Evolutionary conservation across 345 rosid species (phyloP).

Genomic region (Salix arbutifolia): DNA sequence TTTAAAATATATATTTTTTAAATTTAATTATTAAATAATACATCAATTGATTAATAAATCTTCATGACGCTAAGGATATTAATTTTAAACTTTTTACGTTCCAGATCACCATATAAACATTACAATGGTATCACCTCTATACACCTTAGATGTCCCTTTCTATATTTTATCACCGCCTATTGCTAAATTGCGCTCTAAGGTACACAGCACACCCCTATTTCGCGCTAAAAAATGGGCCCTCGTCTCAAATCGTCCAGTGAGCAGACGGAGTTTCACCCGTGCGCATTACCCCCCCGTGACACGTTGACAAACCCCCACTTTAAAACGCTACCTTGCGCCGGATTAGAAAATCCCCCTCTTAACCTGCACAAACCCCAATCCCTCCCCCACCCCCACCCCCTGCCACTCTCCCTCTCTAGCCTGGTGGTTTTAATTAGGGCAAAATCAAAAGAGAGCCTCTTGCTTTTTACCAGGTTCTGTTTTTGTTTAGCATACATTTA

Average conservation of each 20-base stretch:
- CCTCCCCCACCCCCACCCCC: slow-evolving; percentile 1
- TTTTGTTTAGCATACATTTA: background rate
- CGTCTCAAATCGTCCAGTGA: slow-evolving; percentile 20
- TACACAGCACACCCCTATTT: background rate
- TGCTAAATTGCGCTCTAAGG: slow-evolving; percentile 4
- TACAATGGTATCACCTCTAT: background rate
- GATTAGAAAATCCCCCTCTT: slow-evolving; percentile 21
- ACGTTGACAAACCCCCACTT: slow-evolving; percentile 1
- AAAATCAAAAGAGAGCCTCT: slow-evolving; percentile 2
- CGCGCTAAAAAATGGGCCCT: background rate
- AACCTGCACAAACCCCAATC: slow-evolving; percentile 21
- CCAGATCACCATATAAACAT: background rate
- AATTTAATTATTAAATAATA: too few species aligned
- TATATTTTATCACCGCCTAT: background rate
- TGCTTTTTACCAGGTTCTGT: slow-evolving; percentile 36
- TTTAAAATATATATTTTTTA: too few species aligned
- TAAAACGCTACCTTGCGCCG: slow-evolving; percentile 37
- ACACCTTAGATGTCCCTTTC: slow-evolving; percentile 20
- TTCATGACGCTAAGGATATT: background rate
- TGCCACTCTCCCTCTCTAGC: slow-evolving; percentile 5
- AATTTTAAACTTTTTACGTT: background rate
- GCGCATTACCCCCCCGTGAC: background rate
- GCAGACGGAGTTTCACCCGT: slow-evolving; percentile 2
- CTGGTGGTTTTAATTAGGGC: slow-evolving; percentile 27
- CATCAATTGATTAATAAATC: too few species aligned